Base-by-base conservation (phyloP, 768 basidiomycete species). In the Porpolomopsis calyptriformis region DNA sequence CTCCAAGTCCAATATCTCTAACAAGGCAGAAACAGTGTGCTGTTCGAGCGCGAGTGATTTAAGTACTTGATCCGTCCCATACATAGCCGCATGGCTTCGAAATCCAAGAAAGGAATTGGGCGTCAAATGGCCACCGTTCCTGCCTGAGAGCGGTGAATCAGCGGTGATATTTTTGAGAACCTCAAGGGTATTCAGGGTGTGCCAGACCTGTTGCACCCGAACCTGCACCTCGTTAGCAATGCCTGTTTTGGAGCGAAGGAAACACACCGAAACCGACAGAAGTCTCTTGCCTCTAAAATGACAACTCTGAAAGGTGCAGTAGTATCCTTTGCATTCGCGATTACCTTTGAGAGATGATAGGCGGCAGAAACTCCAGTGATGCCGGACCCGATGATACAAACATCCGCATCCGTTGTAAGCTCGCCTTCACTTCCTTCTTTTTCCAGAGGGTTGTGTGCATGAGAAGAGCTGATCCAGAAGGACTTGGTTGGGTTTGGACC, bases 221-320 rank as follows among this genome's bases (percentile, higher is more conserved):
- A 60, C 82, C 82, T 81, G 58, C 12, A 20, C 9, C 4, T 5
- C 11, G 23, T 23, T 11, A 26, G 2, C 18, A 33, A 47, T 29
- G 7, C 38, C 10, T 12, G 14, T 10, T 5, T 10, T 37, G 33
- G 10, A 35, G 8, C 26, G 12, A 37, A 23, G 5, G 18, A 4
- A 47, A 38, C 36, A 35, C n/a, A n/a, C n/a, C n/a, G 12, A 26
- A 22, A 69, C 85, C 64, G 19, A 89, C 90, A 85, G 60, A 92
- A 83, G 56, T 88, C 82, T 53, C 92, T 68, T 3, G 89, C 92
- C 57, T 94, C 91, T 7, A 96, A 60, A 10, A 93, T 66, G 14
- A 80, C 77, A 0, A 81, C 69, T 24, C 65, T 77, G 36, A 76
- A 50, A 14, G 67, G 55, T 33, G 52, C 38, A 19, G 42, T 43